These are phyloP conservation scores for Russula foetens DNA, from an alignment of 768 basidiomycete species.

Conservation along the genomic window DNA sequence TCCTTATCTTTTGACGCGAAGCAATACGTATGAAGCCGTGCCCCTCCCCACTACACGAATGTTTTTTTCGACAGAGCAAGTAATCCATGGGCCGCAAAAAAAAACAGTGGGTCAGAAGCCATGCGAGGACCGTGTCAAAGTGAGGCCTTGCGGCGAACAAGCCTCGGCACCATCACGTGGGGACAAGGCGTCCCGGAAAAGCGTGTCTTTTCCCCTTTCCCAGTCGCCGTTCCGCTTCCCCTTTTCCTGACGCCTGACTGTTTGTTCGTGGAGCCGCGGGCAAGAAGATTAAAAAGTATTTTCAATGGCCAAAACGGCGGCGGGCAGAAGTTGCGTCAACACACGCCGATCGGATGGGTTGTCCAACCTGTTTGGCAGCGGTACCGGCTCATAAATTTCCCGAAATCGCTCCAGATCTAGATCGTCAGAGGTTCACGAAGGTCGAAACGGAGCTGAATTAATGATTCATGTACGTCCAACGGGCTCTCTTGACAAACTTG, in stretches of 20 bases:
- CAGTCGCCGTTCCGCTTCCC: conserved; percentile 1
- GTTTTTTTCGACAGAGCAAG: neutral
- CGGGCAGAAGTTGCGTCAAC: conserved; percentile 3
- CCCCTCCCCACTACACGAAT: neutral
- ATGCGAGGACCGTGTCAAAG: neutral
- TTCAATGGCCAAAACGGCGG: conserved; percentile 3
- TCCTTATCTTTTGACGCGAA: conserved; percentile 3
- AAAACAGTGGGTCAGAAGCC: neutral
- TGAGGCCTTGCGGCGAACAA: neutral
- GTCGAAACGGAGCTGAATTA: conserved; percentile 9
- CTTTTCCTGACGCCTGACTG: conserved; percentile 3
- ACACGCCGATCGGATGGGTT: conserved; percentile 10
- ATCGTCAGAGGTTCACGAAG: neutral
- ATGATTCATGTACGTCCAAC: conserved; percentile 1
- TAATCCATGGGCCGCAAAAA: neutral
- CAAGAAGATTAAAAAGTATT: conserved; percentile 6
- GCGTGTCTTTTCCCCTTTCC: conserved; percentile 4
- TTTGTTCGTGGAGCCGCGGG: conserved; percentile 14
- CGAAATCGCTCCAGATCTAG: neutral
- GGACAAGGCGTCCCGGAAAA: neutral
- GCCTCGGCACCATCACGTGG: neutral
- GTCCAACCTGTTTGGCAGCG: neutral
- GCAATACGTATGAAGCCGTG: conserved; percentile 8
- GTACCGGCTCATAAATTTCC: conserved; percentile 2
- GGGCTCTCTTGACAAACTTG: neutral